Percentiles rank a stretch among this genome's conserved stretches.
phyloP scores from a whole-genome alignment of 1,284 basidiomycete species.

The Cutaneotrichosporon sp. region DNA sequence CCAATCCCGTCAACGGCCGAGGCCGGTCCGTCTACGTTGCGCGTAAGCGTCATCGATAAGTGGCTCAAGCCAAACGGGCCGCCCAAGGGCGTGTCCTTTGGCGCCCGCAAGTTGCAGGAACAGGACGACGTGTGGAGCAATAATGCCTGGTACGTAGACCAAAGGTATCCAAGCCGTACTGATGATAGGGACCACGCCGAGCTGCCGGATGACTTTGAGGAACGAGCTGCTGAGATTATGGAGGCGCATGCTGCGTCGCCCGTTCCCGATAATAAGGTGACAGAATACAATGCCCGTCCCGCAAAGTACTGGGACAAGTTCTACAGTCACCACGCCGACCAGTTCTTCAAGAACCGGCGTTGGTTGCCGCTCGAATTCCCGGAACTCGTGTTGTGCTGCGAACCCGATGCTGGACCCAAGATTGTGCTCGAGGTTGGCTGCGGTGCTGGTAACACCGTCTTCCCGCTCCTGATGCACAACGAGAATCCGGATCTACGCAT shows the following conservation, averaged over 20 bases:
- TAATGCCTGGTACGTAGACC: conserved; percentile 49
- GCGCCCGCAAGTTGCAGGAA: conserved; percentile 45
- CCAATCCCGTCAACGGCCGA: conserved; percentile 14
- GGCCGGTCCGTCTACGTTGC: conserved; percentile 26
- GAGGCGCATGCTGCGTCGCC: conserved; percentile 66
- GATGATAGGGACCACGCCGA: conserved; percentile 74
- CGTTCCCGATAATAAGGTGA: conserved; percentile 59
- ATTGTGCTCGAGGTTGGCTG: conserved; percentile 82
- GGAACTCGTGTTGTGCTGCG: conserved; percentile 69
- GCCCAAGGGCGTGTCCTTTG: conserved; percentile 47
- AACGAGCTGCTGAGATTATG: conserved; percentile 67
- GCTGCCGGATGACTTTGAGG: conserved; percentile 72
- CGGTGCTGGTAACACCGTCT: conserved; percentile 91
- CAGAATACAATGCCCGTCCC: conserved; percentile 40
- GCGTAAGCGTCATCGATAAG: conserved; percentile 43
- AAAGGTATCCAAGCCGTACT: neutral
- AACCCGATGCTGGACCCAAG: conserved; percentile 69
- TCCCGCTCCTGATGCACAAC: conserved; percentile 80
- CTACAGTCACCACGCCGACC: conserved; percentile 71
- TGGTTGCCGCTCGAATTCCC: conserved; percentile 94
- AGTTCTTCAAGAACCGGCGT: conserved; percentile 86
- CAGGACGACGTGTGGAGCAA: conserved; percentile 49
- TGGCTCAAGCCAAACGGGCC: conserved; percentile 50
- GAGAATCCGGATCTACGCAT: conserved; percentile 72
- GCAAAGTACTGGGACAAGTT: conserved; percentile 75